Base-by-base conservation (phyloP, 257 asterid species). In the Fraxinus excelsior region DNA sequence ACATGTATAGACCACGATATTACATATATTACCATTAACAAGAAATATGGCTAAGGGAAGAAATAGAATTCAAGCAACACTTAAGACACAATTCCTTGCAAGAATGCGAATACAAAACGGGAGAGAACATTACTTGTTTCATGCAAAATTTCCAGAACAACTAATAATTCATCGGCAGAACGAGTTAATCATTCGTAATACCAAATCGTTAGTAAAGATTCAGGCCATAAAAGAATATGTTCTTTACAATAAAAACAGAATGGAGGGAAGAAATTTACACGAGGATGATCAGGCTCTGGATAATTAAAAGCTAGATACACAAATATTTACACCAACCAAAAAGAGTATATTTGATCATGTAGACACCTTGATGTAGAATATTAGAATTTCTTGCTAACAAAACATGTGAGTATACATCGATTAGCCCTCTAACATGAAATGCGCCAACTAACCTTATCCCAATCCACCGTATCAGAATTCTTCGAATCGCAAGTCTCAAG, bases 61-160 rank as follows among this genome's bases (percentile, higher is more conserved):
- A 19, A 56, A 21, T 19, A 56, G 3, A 56, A 56, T 56, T 56
- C 66, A 56, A 56, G 66, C 28, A n/a, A 7, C 66, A 56, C 66
- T 19, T 19, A 7, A 19, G 21, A 56, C 12, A 21, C 28, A 56
- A 56, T 8, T 56, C 12, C 12, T 1, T 34, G 60, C 66, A 56
- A 56, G 28, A 21, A 26, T 56, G 66, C 11, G 13, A 5, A 34
- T 56, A 7, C 66, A 56, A n/a, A 56, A 56, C 1, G 25, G 25
- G 26, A 18, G 12, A 56, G 65, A 56, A 56, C 8, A 74, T 74
- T 23, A 74, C 51, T 4, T 60, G 10, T 71, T 37, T 13, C 44
- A 42, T 26, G 73, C 70, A 53, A 53, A 67, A 32, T 56, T 49
- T 69, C 68, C 68, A 19, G 25, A 11, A 25, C 40, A 73, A 67